Evolutionary conservation across 1,284 basidiomycete genomes (phyloP).

Genomic region (Ustilago curta): DNA sequence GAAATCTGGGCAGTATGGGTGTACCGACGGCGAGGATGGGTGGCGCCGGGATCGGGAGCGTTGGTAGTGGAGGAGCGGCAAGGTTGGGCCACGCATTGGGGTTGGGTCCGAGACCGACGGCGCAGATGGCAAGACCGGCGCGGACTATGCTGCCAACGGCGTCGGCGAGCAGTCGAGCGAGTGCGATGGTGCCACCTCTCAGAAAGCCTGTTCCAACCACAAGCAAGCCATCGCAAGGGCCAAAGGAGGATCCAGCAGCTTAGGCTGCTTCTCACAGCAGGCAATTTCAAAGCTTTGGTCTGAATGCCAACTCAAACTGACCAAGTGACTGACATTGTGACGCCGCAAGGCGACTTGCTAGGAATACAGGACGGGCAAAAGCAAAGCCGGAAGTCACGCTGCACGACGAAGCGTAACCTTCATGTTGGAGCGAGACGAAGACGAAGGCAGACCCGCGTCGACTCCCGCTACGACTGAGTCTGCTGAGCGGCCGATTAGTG

Average conservation of each 20-base stretch:
- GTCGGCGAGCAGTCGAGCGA: background rate
- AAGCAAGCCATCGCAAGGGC: background rate
- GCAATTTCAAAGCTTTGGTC: no score
- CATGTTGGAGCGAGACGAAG: conserved; percentile 26
- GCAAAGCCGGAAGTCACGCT: background rate
- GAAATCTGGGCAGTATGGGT: conserved; percentile 45
- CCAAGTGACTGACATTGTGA: background rate
- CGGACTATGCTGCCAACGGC: background rate
- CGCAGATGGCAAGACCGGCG: background rate
- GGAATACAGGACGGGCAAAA: conserved; percentile 8
- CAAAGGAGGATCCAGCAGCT: background rate
- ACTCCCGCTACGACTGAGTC: conserved; percentile 9
- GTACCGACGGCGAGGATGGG: conserved; percentile 26
- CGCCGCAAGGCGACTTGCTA: background rate
- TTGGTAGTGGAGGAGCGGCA: background rate
- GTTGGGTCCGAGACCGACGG: conserved; percentile 8
- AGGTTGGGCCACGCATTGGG: conserved; percentile 16
- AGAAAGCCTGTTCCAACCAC: conserved; percentile 3
- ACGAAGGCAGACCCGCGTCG: conserved; percentile 10
- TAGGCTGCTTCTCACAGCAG: background rate
- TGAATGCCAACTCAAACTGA: background rate
- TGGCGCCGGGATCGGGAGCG: conserved; percentile 1
- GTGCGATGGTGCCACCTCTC: conserved; percentile 1
- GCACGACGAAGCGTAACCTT: conserved; percentile 37
- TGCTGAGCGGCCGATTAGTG: background rate